These are phyloP conservation scores for Podaxis sp. DNA, from an alignment of 768 basidiomycete species.

Conservation along the genomic window DNA sequence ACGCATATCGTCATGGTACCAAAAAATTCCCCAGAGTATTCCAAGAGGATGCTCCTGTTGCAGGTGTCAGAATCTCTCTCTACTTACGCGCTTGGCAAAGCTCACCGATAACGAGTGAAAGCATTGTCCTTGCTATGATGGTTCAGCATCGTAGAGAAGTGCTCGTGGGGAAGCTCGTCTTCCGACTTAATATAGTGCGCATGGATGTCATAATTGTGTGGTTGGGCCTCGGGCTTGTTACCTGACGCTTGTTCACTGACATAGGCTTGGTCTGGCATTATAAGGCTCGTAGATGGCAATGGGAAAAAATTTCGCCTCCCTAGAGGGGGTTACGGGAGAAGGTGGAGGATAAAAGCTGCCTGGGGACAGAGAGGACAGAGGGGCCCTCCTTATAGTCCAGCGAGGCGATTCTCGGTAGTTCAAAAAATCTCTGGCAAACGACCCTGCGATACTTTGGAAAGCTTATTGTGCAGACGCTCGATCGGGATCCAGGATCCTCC, in stretches of 20 bases:
- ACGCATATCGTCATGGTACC: slow-evolving; percentile 50
- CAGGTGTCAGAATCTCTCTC: neutral
- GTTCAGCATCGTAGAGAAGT: neutral
- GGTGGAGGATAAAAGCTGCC: neutral
- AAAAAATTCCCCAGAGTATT: slow-evolving; percentile 44
- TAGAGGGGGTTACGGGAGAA: neutral
- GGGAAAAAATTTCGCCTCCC: neutral
- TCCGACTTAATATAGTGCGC: neutral
- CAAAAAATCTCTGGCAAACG: neutral
- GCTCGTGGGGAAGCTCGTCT: neutral
- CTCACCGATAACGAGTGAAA: slow-evolving; percentile 4
- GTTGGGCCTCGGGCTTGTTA: neutral
- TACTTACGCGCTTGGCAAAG: neutral
- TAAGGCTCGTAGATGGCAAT: neutral
- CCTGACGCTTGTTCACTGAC: neutral
- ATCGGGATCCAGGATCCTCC: neutral
- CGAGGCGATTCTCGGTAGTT: neutral
- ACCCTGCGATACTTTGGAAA: neutral
- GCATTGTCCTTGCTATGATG: neutral
- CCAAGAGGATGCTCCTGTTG: slow-evolving; percentile 7
- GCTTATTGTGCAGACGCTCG: neutral
- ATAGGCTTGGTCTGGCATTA: neutral
- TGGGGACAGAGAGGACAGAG: neutral
- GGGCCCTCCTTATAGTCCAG: neutral
- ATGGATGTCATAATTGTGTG: neutral